Evolutionary conservation across 2,329 filamentous ascomycete species (phyloP).

Genomic region (Fusarium dlaminii): DNA sequence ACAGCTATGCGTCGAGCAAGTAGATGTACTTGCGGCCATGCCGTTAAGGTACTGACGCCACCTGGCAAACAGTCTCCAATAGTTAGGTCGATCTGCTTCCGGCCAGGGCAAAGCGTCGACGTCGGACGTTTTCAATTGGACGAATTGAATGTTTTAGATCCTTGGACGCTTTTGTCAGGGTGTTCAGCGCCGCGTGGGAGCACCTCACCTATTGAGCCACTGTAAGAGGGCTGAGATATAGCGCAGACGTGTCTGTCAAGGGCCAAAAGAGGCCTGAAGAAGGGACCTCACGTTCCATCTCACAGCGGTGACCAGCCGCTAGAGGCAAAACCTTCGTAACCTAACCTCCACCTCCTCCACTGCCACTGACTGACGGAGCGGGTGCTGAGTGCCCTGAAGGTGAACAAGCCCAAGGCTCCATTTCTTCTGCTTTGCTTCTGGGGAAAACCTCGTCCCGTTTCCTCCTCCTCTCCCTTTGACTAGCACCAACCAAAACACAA

Average conservation of each 20-base stretch:
- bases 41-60: slow-evolving; percentile 35
- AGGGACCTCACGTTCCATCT: slow-evolving; percentile 1
- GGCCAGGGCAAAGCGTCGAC: slow-evolving; percentile 36
- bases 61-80: slow-evolving; percentile 30
- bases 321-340: slow-evolving; percentile 52
- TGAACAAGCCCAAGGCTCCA: slow-evolving; percentile 36
- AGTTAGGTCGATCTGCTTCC: slow-evolving; percentile 39
- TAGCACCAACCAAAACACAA: slow-evolving; percentile 36
- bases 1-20: slow-evolving; percentile 6
- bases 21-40: slow-evolving; percentile 34
- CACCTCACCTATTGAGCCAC: slow-evolving; percentile 24
- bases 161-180: neutral
- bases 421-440: slow-evolving; percentile 49
- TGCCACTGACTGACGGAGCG: slow-evolving; percentile 4
- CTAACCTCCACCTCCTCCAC: slow-evolving; percentile 45
- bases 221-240: slow-evolving; percentile 35
- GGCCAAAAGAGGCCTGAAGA: slow-evolving; percentile 9
- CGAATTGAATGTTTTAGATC: slow-evolving; percentile 14
- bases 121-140: slow-evolving; percentile 36
- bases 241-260: slow-evolving; percentile 26
- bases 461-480: slow-evolving; percentile 45
- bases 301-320: slow-evolving; percentile 41
- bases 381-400: slow-evolving; percentile 19
- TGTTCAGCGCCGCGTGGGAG: neutral
- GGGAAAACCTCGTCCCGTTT: slow-evolving; percentile 52